Evolutionary conservation across 305 asterid species (phyloP), one percentile per base, ranked within the genome.

Genomic region (Fraxinus xanthoxyloides): DNA sequence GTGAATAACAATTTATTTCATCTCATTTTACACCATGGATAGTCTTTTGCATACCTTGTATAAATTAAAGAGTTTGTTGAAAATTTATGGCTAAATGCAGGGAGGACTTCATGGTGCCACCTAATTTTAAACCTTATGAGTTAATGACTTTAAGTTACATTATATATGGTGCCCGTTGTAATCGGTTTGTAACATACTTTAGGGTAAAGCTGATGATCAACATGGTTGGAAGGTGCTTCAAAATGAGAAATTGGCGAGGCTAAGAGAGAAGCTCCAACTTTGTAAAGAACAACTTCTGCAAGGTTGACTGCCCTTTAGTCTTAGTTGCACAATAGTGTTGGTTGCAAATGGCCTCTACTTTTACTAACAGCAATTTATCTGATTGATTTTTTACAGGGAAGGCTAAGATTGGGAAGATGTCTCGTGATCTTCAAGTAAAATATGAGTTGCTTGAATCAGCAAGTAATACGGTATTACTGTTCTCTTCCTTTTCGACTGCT

Each of bases 191-290:
- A 82, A 28, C 85, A 26, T 51, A 24, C 84, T 28, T 79, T 85
- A 96, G 99, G 94, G 99, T 70, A 94, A 92, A 90, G 98, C 98
- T 72, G 98, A 96, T 86, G 98, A 96, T 90, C 99, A 96, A 89
- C 91, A 88, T 74, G 91, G 93, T 86, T 96, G 95, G 97, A 88
- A 92, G 85, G 92, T 93, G 83, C 93, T 90, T 77, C 93, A 92
- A 82, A 88, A 91, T 78, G 99, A 96, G 91, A 96, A 93, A 79
- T 83, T 96, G 78, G 84, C 90, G 12, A 91, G 87, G 90, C 85
- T 90, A 87, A 92, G 87, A 87, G 95, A 93, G 85, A 93, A 85
- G 90, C 99, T 96, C 82, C 92, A 80, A 78, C 89, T 35, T 77
- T 90, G 88, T 61, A 92, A 90, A 86, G 95, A 91, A 77, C 93